These are phyloP conservation scores for Quercus wislizeni DNA, from an alignment of 306 rosid genomes.

Conservation along the genomic window DNA sequence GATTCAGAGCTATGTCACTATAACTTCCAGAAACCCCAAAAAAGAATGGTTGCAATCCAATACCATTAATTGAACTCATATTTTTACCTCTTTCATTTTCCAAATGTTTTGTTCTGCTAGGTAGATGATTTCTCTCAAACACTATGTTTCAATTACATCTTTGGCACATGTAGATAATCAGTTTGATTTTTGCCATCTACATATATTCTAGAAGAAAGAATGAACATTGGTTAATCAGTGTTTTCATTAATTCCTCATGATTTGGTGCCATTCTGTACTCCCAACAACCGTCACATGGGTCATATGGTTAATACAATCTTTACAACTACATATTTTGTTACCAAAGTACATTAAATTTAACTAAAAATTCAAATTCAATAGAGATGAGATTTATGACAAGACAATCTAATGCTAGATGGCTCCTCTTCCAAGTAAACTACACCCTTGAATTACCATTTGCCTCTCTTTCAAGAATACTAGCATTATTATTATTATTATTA, in stretches of 20 bases:
- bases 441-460: neutral
- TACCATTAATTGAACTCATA: too few species aligned
- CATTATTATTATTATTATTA: neutral
- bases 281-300: neutral
- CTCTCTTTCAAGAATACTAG: neutral
- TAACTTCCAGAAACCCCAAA: too few species aligned
- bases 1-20: too few species aligned
- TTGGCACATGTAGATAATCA: neutral
- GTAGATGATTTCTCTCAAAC: neutral
- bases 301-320: neutral
- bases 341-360: neutral
- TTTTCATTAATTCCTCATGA: neutral
- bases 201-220: too few species aligned
- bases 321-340: neutral
- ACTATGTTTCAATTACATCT: neutral
- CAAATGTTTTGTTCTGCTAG: neutral
- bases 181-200: neutral
- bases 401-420: neutral
- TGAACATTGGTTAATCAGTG: neutral
- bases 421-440: neutral
- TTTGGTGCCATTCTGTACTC: neutral
- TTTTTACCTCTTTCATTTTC: neutral
- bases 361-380: neutral
- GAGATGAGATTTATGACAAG: neutral
- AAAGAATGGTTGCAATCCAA: too few species aligned